A percentile compares a stretch with the other conserved stretches of the same genome.
phyloP scores from a whole-genome alignment of 495 filamentous ascomycete species.

The Neurospora sp. region DNA sequence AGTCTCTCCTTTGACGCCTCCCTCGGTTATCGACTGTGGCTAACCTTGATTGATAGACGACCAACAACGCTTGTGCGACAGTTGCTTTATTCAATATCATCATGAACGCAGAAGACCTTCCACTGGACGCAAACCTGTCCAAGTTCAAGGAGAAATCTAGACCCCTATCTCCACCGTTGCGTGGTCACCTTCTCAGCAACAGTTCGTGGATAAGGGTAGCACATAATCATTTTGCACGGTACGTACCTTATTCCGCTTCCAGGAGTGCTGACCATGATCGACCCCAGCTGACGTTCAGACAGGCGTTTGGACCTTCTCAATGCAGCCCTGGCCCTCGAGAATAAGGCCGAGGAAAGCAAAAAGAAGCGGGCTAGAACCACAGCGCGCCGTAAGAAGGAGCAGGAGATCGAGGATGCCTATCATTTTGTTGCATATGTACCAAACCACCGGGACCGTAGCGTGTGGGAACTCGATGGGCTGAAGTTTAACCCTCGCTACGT shows the following conservation, averaged over 20 bases:
- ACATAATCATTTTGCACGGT: constrained; percentile 84
- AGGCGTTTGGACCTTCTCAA: constrained; percentile 68
- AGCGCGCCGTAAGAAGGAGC: constrained; percentile 10
- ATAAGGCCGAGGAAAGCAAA: constrained; percentile 43
- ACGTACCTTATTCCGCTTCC: constrained; percentile 12
- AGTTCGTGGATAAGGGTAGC: constrained; percentile 68
- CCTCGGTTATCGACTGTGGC: neutral
- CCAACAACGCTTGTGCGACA: constrained; percentile 75
- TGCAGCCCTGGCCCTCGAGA: constrained; percentile 58
- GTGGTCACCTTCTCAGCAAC: constrained; percentile 62
- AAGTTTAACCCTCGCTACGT: constrained; percentile 61
- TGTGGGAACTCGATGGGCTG: constrained; percentile 90
- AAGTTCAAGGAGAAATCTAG: constrained; percentile 63
- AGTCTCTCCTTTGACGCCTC: neutral
- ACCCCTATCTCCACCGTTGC: constrained; percentile 55
- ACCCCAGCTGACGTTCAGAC: constrained; percentile 6
- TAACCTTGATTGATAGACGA: constrained; percentile 42
- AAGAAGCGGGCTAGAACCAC: constrained; percentile 21
- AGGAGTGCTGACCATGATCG: neutral
- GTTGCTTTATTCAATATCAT: constrained; percentile 84
- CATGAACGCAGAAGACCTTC: constrained; percentile 59
- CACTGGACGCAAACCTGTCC: constrained; percentile 55
- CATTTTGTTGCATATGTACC: constrained; percentile 92
- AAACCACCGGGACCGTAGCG: constrained; percentile 41
- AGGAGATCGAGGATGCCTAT: constrained; percentile 42